phyloP scores from a whole-genome alignment of 129 eudicot species.

The Lactuca sativa region DNA sequence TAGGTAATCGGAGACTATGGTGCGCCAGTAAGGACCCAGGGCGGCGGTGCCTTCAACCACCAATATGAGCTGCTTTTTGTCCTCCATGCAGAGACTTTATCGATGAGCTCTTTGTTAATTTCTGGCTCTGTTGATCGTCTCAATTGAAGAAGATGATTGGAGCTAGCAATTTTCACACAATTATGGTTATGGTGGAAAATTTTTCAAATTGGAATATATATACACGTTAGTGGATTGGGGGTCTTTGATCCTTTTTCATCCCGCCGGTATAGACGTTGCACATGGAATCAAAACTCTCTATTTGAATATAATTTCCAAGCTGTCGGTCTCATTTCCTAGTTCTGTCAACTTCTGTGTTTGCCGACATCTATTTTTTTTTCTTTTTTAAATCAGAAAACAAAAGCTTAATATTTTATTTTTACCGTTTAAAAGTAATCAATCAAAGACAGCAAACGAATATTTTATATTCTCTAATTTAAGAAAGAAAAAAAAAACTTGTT shows the following conservation, averaged over 20 bases:
- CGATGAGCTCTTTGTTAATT: constrained; percentile 4
- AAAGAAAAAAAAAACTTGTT: too few species aligned
- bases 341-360: too few species aligned
- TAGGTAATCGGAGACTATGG: constrained; percentile 72
- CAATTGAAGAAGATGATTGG: constrained; percentile 2
- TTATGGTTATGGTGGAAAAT: not conserved
- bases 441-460: too few species aligned
- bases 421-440: too few species aligned
- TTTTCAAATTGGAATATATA: constrained; percentile 4
- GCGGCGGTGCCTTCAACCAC: constrained; percentile 96
- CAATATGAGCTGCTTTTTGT: constrained; percentile 74
- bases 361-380: too few species aligned
- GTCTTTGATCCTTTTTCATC: not conserved
- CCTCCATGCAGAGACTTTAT: constrained; percentile 35
- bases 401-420: too few species aligned
- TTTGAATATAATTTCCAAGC: not conserved
- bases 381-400: too few species aligned
- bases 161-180: constrained; percentile 7
- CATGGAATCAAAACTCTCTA: not conserved
- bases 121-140: constrained; percentile 5
- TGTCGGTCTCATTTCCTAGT: too few species aligned
- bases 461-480: too few species aligned
- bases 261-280: not conserved
- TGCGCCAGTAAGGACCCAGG: constrained; percentile 78
- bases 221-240: too few species aligned